Conservation (phyloP, 768 basidiomycete genomes). For the Termitomyces sp. region DNA sequence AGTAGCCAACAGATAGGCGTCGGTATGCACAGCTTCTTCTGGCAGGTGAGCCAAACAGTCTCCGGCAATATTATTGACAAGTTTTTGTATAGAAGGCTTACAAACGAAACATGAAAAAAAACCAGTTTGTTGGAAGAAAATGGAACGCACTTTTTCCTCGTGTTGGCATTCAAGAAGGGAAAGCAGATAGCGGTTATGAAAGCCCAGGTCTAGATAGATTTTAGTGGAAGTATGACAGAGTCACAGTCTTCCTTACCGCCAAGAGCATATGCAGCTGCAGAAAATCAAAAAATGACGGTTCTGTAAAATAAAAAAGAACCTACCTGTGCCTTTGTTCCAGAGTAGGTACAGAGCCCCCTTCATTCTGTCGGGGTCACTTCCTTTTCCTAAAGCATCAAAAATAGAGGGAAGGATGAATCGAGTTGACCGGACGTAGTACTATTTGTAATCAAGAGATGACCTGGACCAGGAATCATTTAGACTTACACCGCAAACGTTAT, state of each 20-base stretch:
- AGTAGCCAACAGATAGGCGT: conserved; percentile 47
- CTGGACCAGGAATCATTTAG: not conserved
- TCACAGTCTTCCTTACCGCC: conserved; percentile 39
- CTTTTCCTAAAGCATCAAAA: conserved; percentile 60
- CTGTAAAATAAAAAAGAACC: conserved; percentile 14
- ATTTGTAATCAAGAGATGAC: conserved; percentile 6
- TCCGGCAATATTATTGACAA: conserved; percentile 55
- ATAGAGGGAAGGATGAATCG: conserved; percentile 56
- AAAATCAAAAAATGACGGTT: conserved; percentile 5
- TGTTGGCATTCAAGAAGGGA: conserved; percentile 73
- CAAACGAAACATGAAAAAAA: conserved; percentile 1
- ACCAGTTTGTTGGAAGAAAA: not conserved
- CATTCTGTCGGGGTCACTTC: conserved; percentile 87
- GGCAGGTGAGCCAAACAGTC: conserved; percentile 57
- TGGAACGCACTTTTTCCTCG: conserved; percentile 66
- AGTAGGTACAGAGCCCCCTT: conserved; percentile 89
- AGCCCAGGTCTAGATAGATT: conserved; percentile 42
- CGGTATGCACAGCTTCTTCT: conserved; percentile 63
- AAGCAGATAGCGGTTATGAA: conserved; percentile 53
- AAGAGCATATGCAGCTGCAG: conserved; percentile 61
- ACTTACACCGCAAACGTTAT: conserved; percentile 61
- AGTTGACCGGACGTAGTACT: conserved; percentile 73
- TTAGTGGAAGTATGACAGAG: not conserved
- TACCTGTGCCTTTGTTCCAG: conserved; percentile 68
- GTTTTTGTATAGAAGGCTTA: conserved; percentile 74